A percentile compares a stretch with the other conserved stretches of the same genome.
Conservation (phyloP, 2,329 filamentous ascomycete genomes). For the Myotisia sp. region DNA sequence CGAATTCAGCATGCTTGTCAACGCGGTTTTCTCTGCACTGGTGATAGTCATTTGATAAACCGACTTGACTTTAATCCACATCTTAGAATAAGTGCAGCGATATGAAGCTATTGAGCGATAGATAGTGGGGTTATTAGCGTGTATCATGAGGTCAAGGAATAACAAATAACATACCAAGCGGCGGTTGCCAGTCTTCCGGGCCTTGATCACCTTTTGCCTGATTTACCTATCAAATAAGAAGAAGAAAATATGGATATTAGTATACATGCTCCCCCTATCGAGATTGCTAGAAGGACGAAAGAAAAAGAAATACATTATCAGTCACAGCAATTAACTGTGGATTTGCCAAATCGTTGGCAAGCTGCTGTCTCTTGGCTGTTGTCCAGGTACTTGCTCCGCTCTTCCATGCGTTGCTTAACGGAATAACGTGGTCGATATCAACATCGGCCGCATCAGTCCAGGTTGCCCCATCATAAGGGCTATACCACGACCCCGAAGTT, state of each 20-base stretch:
- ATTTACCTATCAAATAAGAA: constrained; percentile 39
- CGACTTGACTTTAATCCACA: constrained; percentile 67
- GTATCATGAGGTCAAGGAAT: neutral
- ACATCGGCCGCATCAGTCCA: constrained; percentile 57
- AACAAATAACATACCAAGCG: constrained; percentile 36
- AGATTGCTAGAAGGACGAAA: too few species aligned
- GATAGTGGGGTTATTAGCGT: neutral
- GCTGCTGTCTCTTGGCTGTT: constrained; percentile 47
- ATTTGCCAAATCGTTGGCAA: constrained; percentile 62
- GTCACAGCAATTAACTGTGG: constrained; percentile 72
- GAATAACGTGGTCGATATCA: constrained; percentile 75
- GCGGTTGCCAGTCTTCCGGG: constrained; percentile 64
- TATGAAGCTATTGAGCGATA: constrained; percentile 36
- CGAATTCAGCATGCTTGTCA: constrained; percentile 50
- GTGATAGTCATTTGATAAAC: constrained; percentile 57
- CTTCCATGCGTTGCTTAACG: constrained; percentile 69
- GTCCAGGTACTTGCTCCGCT: constrained; percentile 63
- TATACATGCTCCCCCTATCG: neutral
- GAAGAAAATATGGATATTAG: constrained; percentile 2
- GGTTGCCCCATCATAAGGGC: constrained; percentile 57
- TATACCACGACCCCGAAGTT: constrained; percentile 53
- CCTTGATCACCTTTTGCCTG: constrained; percentile 56
- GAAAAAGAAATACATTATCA: constrained; percentile 36
- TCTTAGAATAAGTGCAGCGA: constrained; percentile 63
- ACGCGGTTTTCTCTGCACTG: constrained; percentile 53